Percentiles rank a stretch among this genome's conserved stretches.
Evolutionary conservation across 2,329 filamentous ascomycete species (phyloP).

Genomic region (Calonectria montana): DNA sequence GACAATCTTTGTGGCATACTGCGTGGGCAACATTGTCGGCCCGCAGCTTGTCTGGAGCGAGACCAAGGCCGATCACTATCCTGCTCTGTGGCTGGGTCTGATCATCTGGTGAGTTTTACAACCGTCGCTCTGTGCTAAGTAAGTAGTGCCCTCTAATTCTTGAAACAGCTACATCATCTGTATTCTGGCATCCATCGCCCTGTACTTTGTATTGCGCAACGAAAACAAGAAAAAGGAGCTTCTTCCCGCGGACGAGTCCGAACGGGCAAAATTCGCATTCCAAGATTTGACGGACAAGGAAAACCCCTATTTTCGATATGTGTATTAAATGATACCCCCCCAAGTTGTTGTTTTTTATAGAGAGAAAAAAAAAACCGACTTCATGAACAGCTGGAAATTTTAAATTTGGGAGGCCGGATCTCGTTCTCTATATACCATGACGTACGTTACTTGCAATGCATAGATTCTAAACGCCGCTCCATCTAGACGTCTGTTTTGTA

Average conservation of each 20-base stretch:
- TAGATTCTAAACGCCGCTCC: constrained; percentile 34
- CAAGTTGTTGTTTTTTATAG: background rate
- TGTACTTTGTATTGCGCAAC: constrained; percentile 69
- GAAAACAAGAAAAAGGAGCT: constrained; percentile 67
- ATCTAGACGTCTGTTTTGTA: constrained; percentile 13
- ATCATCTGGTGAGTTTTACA: constrained; percentile 64
- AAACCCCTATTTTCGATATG: constrained; percentile 75
- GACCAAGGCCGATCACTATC: constrained; percentile 75
- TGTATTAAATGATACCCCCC: constrained; percentile 36
- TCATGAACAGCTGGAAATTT: background rate
- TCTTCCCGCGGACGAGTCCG: constrained; percentile 64
- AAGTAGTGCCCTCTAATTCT: constrained; percentile 14
- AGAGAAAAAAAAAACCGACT: background rate
- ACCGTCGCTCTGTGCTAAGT: fast-evolving
- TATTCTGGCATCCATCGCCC: constrained; percentile 63
- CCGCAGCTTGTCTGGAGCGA: constrained; percentile 77
- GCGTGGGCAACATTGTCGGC: constrained; percentile 80
- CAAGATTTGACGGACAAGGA: constrained; percentile 76
- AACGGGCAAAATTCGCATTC: constrained; percentile 74
- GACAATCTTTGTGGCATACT: constrained; percentile 80
- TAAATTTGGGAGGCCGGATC: background rate
- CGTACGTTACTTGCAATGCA: constrained; percentile 2
- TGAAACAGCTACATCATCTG: constrained; percentile 72
- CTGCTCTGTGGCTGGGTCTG: constrained; percentile 76
- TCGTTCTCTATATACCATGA: constrained; percentile 7